phyloP scores from a whole-genome alignment of 2,329 filamentous ascomycete species.

The Trichoderma arundinaceum region DNA sequence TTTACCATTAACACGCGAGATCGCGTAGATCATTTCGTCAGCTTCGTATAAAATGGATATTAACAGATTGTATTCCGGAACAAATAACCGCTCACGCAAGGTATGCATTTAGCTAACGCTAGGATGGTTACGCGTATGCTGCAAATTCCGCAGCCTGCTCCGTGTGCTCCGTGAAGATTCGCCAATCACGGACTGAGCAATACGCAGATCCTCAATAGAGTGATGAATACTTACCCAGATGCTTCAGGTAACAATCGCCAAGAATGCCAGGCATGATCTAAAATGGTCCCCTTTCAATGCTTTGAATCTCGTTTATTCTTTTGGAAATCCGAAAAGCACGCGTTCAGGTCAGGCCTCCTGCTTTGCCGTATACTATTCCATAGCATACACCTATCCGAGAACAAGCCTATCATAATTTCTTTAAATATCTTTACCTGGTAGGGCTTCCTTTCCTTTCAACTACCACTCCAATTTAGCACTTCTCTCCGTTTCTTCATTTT shows the following conservation, averaged over 20 bases:
- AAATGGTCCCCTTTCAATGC: neutral
- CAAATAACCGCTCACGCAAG: neutral
- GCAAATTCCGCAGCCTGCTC: neutral
- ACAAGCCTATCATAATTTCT: neutral
- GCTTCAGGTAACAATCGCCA: neutral
- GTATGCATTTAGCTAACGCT: neutral
- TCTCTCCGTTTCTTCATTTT: neutral
- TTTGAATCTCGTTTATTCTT: neutral
- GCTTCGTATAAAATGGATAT: neutral
- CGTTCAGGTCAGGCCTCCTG: no score
- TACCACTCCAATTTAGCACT: neutral
- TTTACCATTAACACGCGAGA: neutral
- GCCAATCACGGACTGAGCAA: conserved; percentile 8
- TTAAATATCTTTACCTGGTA: neutral
- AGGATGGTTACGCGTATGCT: neutral
- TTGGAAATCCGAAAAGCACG: neutral
- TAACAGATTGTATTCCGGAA: neutral
- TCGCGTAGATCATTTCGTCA: no score
- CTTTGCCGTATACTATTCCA: no score
- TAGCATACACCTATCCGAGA: no score
- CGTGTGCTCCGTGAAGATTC: neutral
- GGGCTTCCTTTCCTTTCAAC: neutral
- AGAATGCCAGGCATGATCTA: neutral
- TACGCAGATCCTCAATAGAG: conserved; percentile 5
- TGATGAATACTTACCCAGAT: no score